phyloP scores from a whole-genome alignment of 2,329 filamentous ascomycete genomes.

The Emydomyces testavorans region DNA sequence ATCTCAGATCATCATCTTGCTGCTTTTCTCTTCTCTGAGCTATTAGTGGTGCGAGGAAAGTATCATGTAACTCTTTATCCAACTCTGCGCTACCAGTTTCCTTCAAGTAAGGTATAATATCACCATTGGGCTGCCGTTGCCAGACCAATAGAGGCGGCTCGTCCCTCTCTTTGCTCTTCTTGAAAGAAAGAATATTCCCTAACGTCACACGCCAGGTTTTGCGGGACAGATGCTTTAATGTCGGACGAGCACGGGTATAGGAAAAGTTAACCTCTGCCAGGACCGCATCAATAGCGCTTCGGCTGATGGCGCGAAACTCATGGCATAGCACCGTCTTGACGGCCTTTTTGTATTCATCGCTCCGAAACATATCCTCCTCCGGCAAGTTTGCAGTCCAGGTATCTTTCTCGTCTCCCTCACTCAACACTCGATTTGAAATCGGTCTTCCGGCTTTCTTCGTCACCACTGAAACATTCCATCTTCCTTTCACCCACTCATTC shows the following conservation, averaged over 20 bases:
- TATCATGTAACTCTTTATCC: constrained; percentile 32
- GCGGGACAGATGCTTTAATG: constrained; percentile 32
- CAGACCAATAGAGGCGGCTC: constrained; percentile 31
- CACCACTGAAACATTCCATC: constrained; percentile 32
- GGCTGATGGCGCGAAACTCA: constrained; percentile 36
- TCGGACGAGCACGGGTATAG: constrained; percentile 35
- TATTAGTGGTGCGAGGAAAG: constrained; percentile 30
- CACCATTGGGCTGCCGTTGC: constrained; percentile 27
- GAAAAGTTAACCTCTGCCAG: constrained; percentile 40
- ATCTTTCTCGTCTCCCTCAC: constrained; percentile 4
- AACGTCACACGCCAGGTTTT: constrained; percentile 38
- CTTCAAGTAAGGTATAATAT: constrained; percentile 28
- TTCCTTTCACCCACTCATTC: constrained; percentile 37
- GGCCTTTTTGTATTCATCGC: constrained; percentile 33
- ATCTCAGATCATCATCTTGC: constrained; percentile 27
- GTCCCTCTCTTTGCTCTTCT: constrained; percentile 32
- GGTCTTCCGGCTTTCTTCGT: neutral
- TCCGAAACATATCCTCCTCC: constrained; percentile 35
- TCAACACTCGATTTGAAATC: neutral
- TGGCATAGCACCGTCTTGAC: constrained; percentile 30
- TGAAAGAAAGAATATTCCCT: constrained; percentile 34
- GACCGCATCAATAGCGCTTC: constrained; percentile 37
- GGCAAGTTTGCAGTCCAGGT: constrained; percentile 23
- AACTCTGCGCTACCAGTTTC: constrained; percentile 36
- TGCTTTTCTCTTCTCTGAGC: constrained; percentile 28